A percentile compares a stretch with the other conserved stretches of the same genome.
Evolutionary conservation across 345 rosid genomes (phyloP).

Genomic region (Acer campestre): DNA sequence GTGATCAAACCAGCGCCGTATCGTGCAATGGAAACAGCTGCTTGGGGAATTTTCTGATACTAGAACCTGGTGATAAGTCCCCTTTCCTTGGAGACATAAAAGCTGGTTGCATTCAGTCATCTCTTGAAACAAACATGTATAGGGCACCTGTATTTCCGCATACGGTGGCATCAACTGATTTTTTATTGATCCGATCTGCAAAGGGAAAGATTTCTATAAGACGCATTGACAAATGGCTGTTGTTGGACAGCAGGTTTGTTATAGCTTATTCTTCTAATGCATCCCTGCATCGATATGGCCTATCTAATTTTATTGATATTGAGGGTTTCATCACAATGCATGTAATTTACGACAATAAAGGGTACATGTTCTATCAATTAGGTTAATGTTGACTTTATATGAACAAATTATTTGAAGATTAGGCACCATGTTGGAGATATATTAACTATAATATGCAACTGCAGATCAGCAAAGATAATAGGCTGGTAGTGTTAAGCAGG

Average conservation of each 20-base stretch:
- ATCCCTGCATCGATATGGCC: not conserved
- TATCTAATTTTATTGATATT: not conserved
- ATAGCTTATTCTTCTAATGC: not conserved
- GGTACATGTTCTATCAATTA: not conserved
- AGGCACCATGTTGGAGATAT: not conserved
- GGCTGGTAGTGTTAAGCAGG: not conserved
- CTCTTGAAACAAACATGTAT: slow-evolving; percentile 93
- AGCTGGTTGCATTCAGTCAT: slow-evolving; percentile 78
- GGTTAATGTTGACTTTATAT: not conserved
- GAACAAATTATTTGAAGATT: not conserved
- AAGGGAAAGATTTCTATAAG: slow-evolving; percentile 94
- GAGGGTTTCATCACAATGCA: not conserved
- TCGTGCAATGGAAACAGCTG: slow-evolving; percentile 58
- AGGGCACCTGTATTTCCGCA: slow-evolving; percentile 89
- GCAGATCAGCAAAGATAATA: not conserved
- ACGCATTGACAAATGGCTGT: slow-evolving; percentile 86
- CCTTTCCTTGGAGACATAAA: slow-evolving; percentile 96
- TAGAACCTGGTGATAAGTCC: slow-evolving; percentile 89
- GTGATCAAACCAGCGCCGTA: slow-evolving; percentile 66
- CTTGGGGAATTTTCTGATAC: slow-evolving; percentile 67
- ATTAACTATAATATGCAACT: not conserved
- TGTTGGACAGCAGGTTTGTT: slow-evolving; percentile 94
- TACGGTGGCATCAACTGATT: slow-evolving; percentile 83
- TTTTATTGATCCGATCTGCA: slow-evolving; percentile 85
- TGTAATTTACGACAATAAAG: not conserved